Evolutionary conservation across 2,329 filamentous ascomycete species (phyloP).

Genomic region (Penicillium sp.): DNA sequence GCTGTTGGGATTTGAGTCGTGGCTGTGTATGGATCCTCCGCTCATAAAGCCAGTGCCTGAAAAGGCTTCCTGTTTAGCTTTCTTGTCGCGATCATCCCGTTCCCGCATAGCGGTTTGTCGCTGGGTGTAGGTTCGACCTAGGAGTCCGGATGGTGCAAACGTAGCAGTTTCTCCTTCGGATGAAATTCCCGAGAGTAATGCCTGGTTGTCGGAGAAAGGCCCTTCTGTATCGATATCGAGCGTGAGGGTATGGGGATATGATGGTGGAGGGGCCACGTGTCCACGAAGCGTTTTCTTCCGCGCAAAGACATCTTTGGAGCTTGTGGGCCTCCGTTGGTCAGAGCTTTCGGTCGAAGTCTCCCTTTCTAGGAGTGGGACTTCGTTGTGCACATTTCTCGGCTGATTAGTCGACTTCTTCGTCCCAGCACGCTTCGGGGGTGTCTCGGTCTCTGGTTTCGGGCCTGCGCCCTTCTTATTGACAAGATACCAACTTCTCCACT

Average conservation of each 20-base stretch:
- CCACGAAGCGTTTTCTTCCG: slow-evolving; percentile 33
- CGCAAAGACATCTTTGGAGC: slow-evolving; percentile 26
- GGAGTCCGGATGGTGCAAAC: slow-evolving; percentile 39
- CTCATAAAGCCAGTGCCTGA: slow-evolving; percentile 55
- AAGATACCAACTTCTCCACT: slow-evolving; percentile 90
- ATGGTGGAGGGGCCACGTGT: slow-evolving; percentile 31
- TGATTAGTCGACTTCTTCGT: slow-evolving; percentile 20
- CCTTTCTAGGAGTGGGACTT: slow-evolving; percentile 62
- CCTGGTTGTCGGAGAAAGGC: slow-evolving; percentile 10
- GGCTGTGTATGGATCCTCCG: slow-evolving; percentile 38
- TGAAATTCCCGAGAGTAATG: slow-evolving; percentile 6
- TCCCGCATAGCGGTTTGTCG: slow-evolving; percentile 44
- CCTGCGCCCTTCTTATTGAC: slow-evolving; percentile 67
- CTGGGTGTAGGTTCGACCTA: slow-evolving; percentile 43
- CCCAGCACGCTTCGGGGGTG: slow-evolving; percentile 27
- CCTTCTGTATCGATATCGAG: slow-evolving; percentile 23
- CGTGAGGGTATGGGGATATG: slow-evolving; percentile 29
- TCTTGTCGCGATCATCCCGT: slow-evolving; percentile 38
- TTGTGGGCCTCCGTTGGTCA: slow-evolving; percentile 25
- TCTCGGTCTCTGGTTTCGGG: slow-evolving; percentile 36
- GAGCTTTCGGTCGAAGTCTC: slow-evolving; percentile 42
- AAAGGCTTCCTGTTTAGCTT: slow-evolving; percentile 49
- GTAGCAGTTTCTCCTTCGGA: slow-evolving; percentile 27
- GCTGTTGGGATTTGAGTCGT: slow-evolving; percentile 26
- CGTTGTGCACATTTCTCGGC: slow-evolving; percentile 51